A percentile compares a stretch with the other conserved stretches of the same genome.
Evolutionary conservation across 176 grass and related monocot genomes (phyloP).

Genomic region (Neostapfia colusana): DNA sequence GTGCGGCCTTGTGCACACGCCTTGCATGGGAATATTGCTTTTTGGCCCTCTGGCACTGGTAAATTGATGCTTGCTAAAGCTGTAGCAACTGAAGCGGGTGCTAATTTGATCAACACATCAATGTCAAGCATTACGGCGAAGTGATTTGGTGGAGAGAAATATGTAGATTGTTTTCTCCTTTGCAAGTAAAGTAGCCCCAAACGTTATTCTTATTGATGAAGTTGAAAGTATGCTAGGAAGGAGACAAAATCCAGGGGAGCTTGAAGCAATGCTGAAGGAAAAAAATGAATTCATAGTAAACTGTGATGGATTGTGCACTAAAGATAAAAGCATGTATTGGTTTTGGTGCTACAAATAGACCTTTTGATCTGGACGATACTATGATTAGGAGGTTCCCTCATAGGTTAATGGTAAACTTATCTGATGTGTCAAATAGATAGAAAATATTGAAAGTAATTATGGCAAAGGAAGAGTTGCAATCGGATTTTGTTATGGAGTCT

Average conservation of each 20-base stretch:
- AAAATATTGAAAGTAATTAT: constrained; percentile 98
- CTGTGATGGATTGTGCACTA: constrained; percentile 94
- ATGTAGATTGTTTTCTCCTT: no score
- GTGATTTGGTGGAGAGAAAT: no score
- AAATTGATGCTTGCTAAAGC: no score
- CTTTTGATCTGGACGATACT: constrained; percentile 98
- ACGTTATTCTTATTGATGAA: no score
- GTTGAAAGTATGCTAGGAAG: constrained; percentile 99
- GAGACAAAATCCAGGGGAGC: constrained; percentile 98
- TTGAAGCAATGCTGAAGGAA: constrained; percentile 99
- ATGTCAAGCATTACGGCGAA: no score
- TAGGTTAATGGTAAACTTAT: constrained; percentile 99
- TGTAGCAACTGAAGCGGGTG: no score
- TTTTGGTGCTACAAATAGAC: constrained; percentile 97
- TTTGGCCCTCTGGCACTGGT: no score
- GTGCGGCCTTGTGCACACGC: no score
- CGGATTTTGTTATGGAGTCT: constrained; percentile 64
- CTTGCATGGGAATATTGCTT: no score
- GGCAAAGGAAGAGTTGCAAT: constrained; percentile 82
- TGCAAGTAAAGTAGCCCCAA: no score
- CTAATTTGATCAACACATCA: no score
- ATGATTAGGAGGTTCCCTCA: constrained; percentile 97
- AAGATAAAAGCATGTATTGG: constrained; percentile 93
- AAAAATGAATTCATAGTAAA: constrained; percentile 99
- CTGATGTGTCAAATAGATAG: constrained; percentile 86